These are phyloP conservation scores for Blyttiomyces sp. DNA, from an alignment of 371 early-diverging fungal species.

Conservation along the genomic window DNA sequence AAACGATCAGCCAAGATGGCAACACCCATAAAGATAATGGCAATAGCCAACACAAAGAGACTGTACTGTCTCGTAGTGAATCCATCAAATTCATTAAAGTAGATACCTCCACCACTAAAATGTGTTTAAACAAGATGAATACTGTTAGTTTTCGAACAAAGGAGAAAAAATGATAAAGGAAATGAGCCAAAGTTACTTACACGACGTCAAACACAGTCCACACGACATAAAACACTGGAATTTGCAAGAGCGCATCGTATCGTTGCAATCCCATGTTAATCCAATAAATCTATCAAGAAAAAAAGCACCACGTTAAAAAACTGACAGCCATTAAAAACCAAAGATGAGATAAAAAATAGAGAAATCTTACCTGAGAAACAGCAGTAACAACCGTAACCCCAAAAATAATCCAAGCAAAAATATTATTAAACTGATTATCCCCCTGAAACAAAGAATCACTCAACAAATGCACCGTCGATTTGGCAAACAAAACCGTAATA, in stretches of 20 bases:
- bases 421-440: conserved; percentile 68
- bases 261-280: conserved; percentile 66
- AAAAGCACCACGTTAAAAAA: too few species aligned
- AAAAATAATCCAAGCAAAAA: conserved; percentile 69
- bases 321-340: neutral
- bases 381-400: conserved; percentile 71
- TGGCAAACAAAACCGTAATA: conserved; percentile 80
- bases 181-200: neutral
- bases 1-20: conserved; percentile 49
- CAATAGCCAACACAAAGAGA: conserved; percentile 62
- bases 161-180: neutral
- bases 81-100: conserved; percentile 74
- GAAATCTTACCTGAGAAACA: conserved; percentile 71
- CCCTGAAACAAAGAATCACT: conserved; percentile 61
- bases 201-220: conserved; percentile 61
- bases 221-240: conserved; percentile 83
- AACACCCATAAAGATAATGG: conserved; percentile 74
- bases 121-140: neutral
- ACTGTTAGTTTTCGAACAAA: neutral
- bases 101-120: conserved; percentile 76
- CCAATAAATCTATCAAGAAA: conserved; percentile 28
- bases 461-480: conserved; percentile 75
- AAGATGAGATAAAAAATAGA: conserved; percentile 64
- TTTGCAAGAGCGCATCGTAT: conserved; percentile 82
- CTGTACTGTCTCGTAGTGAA: conserved; percentile 64